These are phyloP conservation scores for Linaria vulgaris DNA, from an alignment of 257 asterid species.

Conservation along the genomic window DNA sequence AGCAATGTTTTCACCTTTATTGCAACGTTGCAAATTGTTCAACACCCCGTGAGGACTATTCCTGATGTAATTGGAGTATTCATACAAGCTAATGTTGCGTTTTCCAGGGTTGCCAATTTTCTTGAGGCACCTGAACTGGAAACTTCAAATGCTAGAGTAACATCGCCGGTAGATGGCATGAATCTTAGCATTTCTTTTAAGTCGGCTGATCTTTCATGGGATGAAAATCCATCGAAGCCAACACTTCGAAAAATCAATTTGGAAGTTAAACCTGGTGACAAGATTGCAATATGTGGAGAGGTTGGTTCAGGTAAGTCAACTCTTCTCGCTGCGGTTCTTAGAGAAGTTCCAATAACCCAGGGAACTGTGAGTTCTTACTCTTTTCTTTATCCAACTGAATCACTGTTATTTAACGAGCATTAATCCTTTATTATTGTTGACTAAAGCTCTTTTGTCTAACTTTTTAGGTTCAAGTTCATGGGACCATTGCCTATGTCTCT, in stretches of 20 bases:
- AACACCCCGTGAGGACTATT: constrained; percentile 79
- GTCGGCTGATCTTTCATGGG: constrained; percentile 78
- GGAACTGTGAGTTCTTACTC: constrained; percentile 72
- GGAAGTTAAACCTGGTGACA: constrained; percentile 60
- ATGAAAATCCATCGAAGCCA: constrained; percentile 50
- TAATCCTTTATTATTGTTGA: too few relatives aligned
- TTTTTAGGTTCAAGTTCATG: constrained; percentile 68
- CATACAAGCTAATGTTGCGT: constrained; percentile 87
- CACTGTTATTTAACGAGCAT: too few relatives aligned
- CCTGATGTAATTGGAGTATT: constrained; percentile 88
- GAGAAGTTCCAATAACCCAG: constrained; percentile 74
- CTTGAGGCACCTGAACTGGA: constrained; percentile 80
- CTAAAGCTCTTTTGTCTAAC: neutral
- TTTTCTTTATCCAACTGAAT: neutral
- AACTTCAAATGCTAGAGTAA: constrained; percentile 37
- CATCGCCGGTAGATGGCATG: constrained; percentile 16
- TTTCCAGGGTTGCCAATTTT: constrained; percentile 63
- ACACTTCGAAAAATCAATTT: constrained; percentile 51
- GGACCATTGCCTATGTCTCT: constrained; percentile 82
- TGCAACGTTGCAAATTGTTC: constrained; percentile 85
- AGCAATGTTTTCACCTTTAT: constrained; percentile 89
- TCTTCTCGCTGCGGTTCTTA: constrained; percentile 77
- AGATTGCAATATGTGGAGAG: constrained; percentile 95
- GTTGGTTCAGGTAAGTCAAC: constrained; percentile 99
- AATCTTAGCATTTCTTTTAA: constrained; percentile 37